Evolutionary conservation across 2,329 filamentous ascomycete genomes (phyloP), one percentile per base, ranked within the genome.

Genomic region (Epichloe typhina): DNA sequence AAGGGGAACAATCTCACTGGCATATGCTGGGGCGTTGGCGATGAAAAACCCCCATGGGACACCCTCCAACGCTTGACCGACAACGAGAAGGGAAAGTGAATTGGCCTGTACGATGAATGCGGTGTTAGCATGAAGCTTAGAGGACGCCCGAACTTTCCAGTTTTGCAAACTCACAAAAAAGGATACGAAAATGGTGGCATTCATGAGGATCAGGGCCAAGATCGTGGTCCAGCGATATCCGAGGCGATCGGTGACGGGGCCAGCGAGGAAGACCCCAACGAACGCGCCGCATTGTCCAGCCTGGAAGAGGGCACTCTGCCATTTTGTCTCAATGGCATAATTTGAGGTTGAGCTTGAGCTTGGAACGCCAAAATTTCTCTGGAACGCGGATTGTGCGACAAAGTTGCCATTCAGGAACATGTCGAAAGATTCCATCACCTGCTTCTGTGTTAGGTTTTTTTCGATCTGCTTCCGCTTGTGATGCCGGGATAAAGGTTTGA

Each of bases 1-100:
- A 38, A 82, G 68, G 0, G 79, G 79, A 11, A 79, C 76, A 47
- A 82, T 78, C 61, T 82, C 79, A 56, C 67, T 69, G 62, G 74
- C 77, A 66, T 82, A 81, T 2, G 79, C 78, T 1, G 79, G 79
- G 9, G 78, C 71, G 61, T 80, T 80, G 58, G 78, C 76, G 55
- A 81, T 79, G 64, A 82, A 82, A 57, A 82, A 73, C 21, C 79
- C 79, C 79, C 79, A 82, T 0, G 64, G 78, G 15, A 83, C 57
- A 55, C 79, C 79, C 62, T 80, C 76, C 46, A 83, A 68, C 26
- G 77, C 66, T 65, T 82, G 78, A 21, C 72, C 66, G 1, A 69
- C 68, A 41, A 79, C 69, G 50, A 75, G 64, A 54, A 74, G 56
- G 2, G 61, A 41, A 1, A 72, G 64, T 7, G 66, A 71, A 33